These are phyloP conservation scores for Arachnomyces sp. DNA, from an alignment of 2,329 filamentous ascomycete species.

Conservation along the genomic window DNA sequence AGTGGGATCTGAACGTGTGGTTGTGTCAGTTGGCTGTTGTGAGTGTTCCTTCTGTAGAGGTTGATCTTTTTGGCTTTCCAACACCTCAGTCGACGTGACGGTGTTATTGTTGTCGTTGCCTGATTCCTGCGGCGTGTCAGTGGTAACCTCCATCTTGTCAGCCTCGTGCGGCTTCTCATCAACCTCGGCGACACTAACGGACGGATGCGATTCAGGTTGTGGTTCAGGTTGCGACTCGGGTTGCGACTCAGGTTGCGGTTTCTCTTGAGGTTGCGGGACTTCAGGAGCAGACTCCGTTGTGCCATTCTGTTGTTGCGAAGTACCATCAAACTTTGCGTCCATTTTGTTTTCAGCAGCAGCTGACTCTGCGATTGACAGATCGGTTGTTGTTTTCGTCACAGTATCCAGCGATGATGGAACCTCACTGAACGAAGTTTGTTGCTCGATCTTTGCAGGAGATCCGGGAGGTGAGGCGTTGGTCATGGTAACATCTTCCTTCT, in stretches of 20 bases:
- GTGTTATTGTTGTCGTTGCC: no score
- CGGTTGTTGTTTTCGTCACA: not conserved
- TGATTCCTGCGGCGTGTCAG: no score
- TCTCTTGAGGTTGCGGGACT: no score
- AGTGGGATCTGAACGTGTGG: not conserved
- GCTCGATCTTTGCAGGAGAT: slow-evolving; percentile 15
- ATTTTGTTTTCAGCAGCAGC: no score
- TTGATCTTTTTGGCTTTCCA: no score
- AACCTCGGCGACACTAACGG: not conserved
- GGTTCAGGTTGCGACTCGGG: not conserved
- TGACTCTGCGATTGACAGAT: not conserved
- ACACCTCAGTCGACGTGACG: no score
- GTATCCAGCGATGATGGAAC: not conserved
- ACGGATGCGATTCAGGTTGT: not conserved
- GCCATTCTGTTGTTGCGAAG: no score
- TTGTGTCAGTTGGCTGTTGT: no score
- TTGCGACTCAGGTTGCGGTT: no score
- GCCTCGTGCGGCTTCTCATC: not conserved
- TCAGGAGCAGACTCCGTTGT: no score
- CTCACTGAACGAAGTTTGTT: not conserved
- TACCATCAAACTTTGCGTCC: no score
- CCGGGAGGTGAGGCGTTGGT: slow-evolving; percentile 21
- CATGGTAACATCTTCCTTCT: slow-evolving; percentile 10
- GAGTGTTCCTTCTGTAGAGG: no score
- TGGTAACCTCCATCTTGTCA: not conserved